Evolutionary conservation across 352 stramenopile genomes (phyloP), one percentile per base, ranked within the genome.

Genomic region (Phytopythium aichiense): DNA sequence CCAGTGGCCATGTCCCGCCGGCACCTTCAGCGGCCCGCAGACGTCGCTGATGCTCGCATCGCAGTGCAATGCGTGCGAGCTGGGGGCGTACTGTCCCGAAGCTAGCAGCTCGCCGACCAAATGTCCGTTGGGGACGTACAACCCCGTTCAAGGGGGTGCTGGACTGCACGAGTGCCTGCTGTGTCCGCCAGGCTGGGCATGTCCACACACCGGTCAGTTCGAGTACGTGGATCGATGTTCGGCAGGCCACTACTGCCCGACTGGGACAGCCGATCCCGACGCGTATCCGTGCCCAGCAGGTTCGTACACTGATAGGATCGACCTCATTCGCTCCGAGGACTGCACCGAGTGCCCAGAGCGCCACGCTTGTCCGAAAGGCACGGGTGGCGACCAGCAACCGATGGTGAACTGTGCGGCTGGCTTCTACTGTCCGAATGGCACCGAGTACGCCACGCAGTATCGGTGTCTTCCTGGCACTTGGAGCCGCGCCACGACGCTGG

Each of bases 381-480:
- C 87, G 6, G 87, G 84, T 16, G 74, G 81, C 7, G 80, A 88
- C 60, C 77, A 58, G 0, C 79, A 91, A 37, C 85, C 76, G 2
- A 93, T 92, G 79, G 43, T 88, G 52, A 76, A 77, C 31, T 94
- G 86, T 25, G 86, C 72, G 7, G 67, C 79, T 1, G 86, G 88
- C 1, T 92, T 87, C 66, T 96, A 86, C 60, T 96, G 88, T 60
- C 87, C 88, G 9, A 91, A 93, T 46, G 81, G 84, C 9, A 95
- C 88, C 20, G 69, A 62, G 8, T 82, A 84, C 42, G 56, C 79
- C 15, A 80, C 80, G 22, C 86, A 94, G 38, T 91, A 84, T 38
- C 84, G 88, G 22, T 98, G 92, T 69, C 71, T 79, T 18, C 84
- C 87, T 23, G 92, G 92, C 0, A 94, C 83, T 2, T 98, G 91